phyloP scores from a whole-genome alignment of 345 rosid species.

The Brassica carinata region DNA sequence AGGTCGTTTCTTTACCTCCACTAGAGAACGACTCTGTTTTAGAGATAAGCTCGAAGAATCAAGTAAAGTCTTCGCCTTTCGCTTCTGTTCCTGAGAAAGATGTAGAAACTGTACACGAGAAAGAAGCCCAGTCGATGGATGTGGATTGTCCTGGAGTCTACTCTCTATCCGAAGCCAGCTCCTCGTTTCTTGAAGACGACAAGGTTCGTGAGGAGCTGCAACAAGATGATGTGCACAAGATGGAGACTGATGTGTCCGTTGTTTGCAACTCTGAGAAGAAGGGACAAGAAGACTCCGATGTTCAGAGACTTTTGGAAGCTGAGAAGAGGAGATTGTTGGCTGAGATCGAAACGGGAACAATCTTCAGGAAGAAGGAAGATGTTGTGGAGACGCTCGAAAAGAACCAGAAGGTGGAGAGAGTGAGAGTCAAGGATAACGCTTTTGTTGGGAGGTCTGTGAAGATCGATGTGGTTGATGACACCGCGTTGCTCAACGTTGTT shows the following conservation, averaged over 20 bases:
- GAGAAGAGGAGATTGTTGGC: slow-evolving; percentile 63
- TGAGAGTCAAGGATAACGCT: slow-evolving; percentile 16
- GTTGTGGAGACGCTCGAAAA: neutral
- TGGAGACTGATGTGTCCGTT: slow-evolving; percentile 27
- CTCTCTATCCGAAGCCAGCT: slow-evolving; percentile 24
- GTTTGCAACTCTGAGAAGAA: slow-evolving; percentile 36
- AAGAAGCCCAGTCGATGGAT: slow-evolving; percentile 23
- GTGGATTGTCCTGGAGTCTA: slow-evolving; percentile 22
- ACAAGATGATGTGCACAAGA: slow-evolving; percentile 7
- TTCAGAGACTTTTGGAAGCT: slow-evolving; percentile 51
- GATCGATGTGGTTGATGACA: slow-evolving; percentile 73
- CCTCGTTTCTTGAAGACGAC: slow-evolving; percentile 34
- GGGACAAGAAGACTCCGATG: slow-evolving; percentile 36
- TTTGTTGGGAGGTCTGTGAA: slow-evolving; percentile 50
- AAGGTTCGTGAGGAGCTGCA: slow-evolving; percentile 15
- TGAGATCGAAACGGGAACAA: slow-evolving; percentile 56
- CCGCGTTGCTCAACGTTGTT: slow-evolving; percentile 61
- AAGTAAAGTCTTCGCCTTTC: slow-evolving; percentile 33
- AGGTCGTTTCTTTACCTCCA: slow-evolving; percentile 11
- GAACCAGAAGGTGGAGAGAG: neutral
- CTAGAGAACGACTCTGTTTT: slow-evolving; percentile 19
- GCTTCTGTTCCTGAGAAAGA: slow-evolving; percentile 32
- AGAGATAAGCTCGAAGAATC: slow-evolving; percentile 39
- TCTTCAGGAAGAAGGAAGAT: slow-evolving; percentile 39
- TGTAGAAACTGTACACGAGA: slow-evolving; percentile 16